Evolutionary conservation across 2,329 filamentous ascomycete genomes (phyloP).

Genomic region (Tolypocladium sp.): DNA sequence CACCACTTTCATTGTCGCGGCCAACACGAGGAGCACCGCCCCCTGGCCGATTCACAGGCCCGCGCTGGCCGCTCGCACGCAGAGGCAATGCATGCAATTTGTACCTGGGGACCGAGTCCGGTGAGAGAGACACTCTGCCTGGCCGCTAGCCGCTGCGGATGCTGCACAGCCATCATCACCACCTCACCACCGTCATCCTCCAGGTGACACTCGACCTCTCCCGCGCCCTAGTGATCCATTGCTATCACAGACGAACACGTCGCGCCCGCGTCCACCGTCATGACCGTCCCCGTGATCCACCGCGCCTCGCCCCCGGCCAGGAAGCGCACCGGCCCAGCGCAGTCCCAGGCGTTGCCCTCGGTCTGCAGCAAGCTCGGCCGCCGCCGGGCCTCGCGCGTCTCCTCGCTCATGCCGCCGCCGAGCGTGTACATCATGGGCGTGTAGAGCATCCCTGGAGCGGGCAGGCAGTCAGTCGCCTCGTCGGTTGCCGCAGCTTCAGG

Average conservation of each 20-base stretch:
- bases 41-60: no score
- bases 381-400: slow-evolving; percentile 25
- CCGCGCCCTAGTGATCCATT: background rate
- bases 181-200: background rate
- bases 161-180: background rate
- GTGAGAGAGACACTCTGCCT: no score
- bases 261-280: slow-evolving; percentile 32
- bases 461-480: no score
- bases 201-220: background rate
- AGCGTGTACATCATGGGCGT: slow-evolving; percentile 34
- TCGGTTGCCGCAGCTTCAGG: no score
- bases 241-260: slow-evolving; percentile 13
- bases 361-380: slow-evolving; percentile 28
- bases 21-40: no score
- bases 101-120: no score
- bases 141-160: background rate
- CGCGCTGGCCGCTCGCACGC: no score
- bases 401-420: slow-evolving; percentile 26
- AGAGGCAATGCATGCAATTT: no score
- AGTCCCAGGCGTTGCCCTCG: slow-evolving; percentile 35
- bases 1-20: no score
- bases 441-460: slow-evolving; percentile 27
- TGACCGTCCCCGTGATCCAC: slow-evolving; percentile 32
- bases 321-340: slow-evolving; percentile 28
- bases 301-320: slow-evolving; percentile 28